These are phyloP conservation scores for Tubosaeta brunneosetosa DNA, from an alignment of 768 basidiomycete species.

Conservation along the genomic window DNA sequence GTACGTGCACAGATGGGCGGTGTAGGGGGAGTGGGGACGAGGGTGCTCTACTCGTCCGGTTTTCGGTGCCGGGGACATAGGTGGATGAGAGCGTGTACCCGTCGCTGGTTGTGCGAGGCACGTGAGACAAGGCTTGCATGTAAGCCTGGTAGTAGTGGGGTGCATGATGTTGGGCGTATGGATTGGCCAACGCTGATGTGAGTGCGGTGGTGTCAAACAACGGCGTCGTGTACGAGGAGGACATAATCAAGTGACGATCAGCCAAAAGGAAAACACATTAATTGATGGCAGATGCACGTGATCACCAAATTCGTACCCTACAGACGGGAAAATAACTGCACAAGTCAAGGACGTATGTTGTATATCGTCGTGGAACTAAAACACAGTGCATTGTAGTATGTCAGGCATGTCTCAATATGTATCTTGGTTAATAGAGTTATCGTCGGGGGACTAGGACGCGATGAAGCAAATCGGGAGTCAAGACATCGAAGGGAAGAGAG, in stretches of 20 bases:
- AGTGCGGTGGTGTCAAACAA: constrained; percentile 23
- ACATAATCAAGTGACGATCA: not conserved
- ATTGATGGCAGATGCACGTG: not conserved
- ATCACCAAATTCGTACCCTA: not conserved
- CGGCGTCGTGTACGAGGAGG: constrained; percentile 12
- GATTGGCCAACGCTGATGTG: constrained; percentile 25
- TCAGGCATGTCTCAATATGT: constrained; percentile 26
- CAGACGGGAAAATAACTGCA: not conserved
- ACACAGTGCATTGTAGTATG: constrained; percentile 33
- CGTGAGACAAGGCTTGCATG: constrained; percentile 29
- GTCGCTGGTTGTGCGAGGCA: constrained; percentile 24
- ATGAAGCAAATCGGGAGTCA: constrained; percentile 22
- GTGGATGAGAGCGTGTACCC: constrained; percentile 40
- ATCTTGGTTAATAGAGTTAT: constrained; percentile 21
- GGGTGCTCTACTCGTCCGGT: not conserved
- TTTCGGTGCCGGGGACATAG: constrained; percentile 24
- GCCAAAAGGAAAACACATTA: not conserved
- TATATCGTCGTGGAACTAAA: constrained; percentile 25
- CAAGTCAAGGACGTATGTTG: constrained; percentile 20
- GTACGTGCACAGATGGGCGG: constrained; percentile 1
- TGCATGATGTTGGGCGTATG: constrained; percentile 26
- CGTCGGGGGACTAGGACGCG: constrained; percentile 11
- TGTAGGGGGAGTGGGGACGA: not conserved
- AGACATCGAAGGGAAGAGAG: constrained; percentile 23
- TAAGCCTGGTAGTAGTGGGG: constrained; percentile 57